Conservation (phyloP, 257 asterid genomes). For the Jaltomata sinuosa region DNA sequence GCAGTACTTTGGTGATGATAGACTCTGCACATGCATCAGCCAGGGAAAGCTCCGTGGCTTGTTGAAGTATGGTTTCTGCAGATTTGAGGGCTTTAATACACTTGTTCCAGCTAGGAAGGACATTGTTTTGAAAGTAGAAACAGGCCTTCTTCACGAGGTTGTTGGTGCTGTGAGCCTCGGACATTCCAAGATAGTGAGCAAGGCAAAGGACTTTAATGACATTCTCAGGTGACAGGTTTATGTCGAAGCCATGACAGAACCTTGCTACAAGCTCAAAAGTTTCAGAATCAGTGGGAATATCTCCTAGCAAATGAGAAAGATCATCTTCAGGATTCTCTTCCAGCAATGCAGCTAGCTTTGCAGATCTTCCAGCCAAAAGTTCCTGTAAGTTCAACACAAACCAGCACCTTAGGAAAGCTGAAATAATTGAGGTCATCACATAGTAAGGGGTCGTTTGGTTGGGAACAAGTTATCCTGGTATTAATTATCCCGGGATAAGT, state of each 20-base stretch:
- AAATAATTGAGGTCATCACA: background rate
- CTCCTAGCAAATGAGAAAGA: slow-evolving; percentile 32
- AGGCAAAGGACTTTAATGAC: slow-evolving; percentile 42
- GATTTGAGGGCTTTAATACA: slow-evolving; percentile 47
- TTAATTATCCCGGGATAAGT: too few relatives aligned
- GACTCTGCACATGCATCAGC: slow-evolving; percentile 48
- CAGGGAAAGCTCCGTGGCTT: slow-evolving; percentile 40
- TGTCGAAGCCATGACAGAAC: slow-evolving; percentile 68
- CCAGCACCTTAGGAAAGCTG: background rate
- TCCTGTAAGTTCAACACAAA: slow-evolving; percentile 24
- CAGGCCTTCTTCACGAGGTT: slow-evolving; percentile 43
- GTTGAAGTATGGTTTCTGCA: slow-evolving; percentile 41
- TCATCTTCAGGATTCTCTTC: slow-evolving; percentile 35
- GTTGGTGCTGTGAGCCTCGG: slow-evolving; percentile 42
- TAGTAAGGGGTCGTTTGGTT: too few relatives aligned
- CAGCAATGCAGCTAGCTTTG: slow-evolving; percentile 31
- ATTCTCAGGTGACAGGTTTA: slow-evolving; percentile 46
- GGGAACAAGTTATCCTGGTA: too few relatives aligned
- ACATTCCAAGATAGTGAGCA: slow-evolving; percentile 71
- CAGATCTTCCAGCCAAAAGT: slow-evolving; percentile 51
- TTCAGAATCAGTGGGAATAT: slow-evolving; percentile 52
- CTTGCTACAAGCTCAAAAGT: slow-evolving; percentile 60
- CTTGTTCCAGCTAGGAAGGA: slow-evolving; percentile 62
- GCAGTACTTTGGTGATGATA: slow-evolving; percentile 26
- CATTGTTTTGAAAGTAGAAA: slow-evolving; percentile 26